Evolutionary conservation across 2,329 filamentous ascomycete genomes (phyloP), one percentile per base, ranked within the genome.

Genomic region (Exophiala aquamarina): DNA sequence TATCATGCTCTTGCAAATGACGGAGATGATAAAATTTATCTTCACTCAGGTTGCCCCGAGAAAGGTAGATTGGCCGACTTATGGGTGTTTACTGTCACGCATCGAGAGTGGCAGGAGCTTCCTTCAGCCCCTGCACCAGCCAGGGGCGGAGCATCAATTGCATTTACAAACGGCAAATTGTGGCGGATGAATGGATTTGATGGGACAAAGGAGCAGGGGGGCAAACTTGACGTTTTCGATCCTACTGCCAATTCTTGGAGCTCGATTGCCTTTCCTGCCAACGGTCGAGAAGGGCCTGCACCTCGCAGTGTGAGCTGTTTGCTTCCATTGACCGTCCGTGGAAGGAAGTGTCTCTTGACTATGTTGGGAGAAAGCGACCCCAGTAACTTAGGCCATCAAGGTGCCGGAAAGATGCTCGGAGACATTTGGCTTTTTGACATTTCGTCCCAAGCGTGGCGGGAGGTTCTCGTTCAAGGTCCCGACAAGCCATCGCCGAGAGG

Each of bases 131-230:
- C 87, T 0, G 83, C 77, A 1, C 79, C 83, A 6, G 70, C 79
- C 0, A 76, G 88, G 38, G 82, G 83, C 17, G 88, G 87, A 1
- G 71, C 86, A 0, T 79, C 81, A 3, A 81, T 94, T 19, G 80
- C 83, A 1, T 76, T 84, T 42, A 76, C 75, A 35, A 75, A 78
- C 44, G 80, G 79, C 18, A 78, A 81, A 18, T 65, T 95, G 5
- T 94, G 85, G 68, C 78, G 89, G 20, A 91, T 89, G 71, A 87
- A 89, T 52, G 89, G 89, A 0, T 92, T 84, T 58, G 86, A 92
- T 63, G 88, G 86, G 1, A 71, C 75, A 35, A 70, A 62, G 0
- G 86, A 91, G 60, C 72, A 87, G 38, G 88, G 88, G 13, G 88
- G 86, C 0, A 75, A 77, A 49, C 61, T 95, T 10, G 88, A 94